phyloP scores from a whole-genome alignment of 257 asterid species.

The Salvia rosmarinus region DNA sequence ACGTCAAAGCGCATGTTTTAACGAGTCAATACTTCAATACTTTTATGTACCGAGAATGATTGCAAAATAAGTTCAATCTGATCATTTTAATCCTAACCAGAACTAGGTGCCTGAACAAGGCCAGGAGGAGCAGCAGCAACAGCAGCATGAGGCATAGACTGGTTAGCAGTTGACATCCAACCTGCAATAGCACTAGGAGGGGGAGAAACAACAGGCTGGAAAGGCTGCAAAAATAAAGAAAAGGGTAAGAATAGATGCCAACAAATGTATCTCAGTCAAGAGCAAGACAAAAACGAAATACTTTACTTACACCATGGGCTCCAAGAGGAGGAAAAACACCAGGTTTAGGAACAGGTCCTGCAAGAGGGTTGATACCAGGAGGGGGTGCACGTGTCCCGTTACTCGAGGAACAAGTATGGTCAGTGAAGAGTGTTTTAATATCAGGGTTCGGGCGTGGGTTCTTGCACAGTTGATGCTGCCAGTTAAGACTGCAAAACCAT shows the following conservation, averaged over 20 bases:
- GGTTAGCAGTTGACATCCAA: slow-evolving; percentile 89
- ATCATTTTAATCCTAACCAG: slow-evolving; percentile 53
- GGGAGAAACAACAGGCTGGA: slow-evolving; percentile 66
- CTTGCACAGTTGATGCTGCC: slow-evolving; percentile 99
- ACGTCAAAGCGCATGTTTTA: neutral
- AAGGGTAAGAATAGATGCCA: slow-evolving; percentile 23
- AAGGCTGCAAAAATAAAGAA: slow-evolving; percentile 42
- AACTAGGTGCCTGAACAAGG: slow-evolving; percentile 53
- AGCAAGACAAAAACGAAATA: slow-evolving; percentile 21
- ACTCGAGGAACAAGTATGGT: slow-evolving; percentile 84
- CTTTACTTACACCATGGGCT: slow-evolving; percentile 78
- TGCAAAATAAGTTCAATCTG: slow-evolving; percentile 14
- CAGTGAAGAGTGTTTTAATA: slow-evolving; percentile 89
- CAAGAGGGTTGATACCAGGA: slow-evolving; percentile 68
- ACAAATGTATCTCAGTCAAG: slow-evolving; percentile 14
- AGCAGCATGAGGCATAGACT: slow-evolving; percentile 55
- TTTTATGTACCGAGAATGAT: neutral
- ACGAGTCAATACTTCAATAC: neutral
- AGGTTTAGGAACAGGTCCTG: slow-evolving; percentile 75
- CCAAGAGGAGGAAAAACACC: slow-evolving; percentile 82
- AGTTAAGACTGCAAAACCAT: slow-evolving; percentile 75
- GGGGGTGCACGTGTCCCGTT: slow-evolving; percentile 85
- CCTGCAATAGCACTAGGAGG: slow-evolving; percentile 91
- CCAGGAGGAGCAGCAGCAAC: slow-evolving; percentile 65
- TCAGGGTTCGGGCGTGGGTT: slow-evolving; percentile 97